phyloP scores from a whole-genome alignment of 352 stramenopile genomes.

The Pythium aristosporum region DNA sequence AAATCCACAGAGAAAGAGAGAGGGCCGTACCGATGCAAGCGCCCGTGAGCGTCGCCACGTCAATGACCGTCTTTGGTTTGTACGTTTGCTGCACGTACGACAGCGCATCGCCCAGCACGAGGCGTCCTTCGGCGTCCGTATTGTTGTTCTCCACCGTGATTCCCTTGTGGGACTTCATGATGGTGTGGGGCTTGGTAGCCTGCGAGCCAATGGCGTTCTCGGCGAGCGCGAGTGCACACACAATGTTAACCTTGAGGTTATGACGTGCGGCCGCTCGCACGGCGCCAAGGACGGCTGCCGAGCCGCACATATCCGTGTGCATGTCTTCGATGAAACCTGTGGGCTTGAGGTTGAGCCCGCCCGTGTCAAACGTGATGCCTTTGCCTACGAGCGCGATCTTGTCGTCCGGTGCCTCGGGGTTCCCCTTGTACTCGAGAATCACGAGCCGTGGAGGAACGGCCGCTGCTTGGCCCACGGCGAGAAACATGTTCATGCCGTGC shows the following conservation, averaged over 20 bases:
- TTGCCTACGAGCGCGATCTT: conserved; percentile 91
- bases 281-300: conserved; percentile 81
- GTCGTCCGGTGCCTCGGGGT: conserved; percentile 52
- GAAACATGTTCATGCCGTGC: conserved; percentile 86
- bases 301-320: conserved; percentile 93
- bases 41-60: conserved; percentile 93
- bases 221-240: conserved; percentile 71
- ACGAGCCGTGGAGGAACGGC: conserved; percentile 76
- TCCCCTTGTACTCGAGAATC: conserved; percentile 79
- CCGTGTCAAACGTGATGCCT: conserved; percentile 94
- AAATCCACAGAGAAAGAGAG: neutral
- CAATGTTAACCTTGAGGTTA: conserved; percentile 79
- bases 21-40: conserved; percentile 70
- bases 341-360: conserved; percentile 94
- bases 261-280: conserved; percentile 68
- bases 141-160: conserved; percentile 93
- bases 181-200: conserved; percentile 83
- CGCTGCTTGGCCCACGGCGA: conserved; percentile 76
- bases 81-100: conserved; percentile 88
- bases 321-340: conserved; percentile 90
- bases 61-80: conserved; percentile 91
- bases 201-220: conserved; percentile 88
- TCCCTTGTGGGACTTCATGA: conserved; percentile 88
- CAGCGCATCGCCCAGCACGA: conserved; percentile 90
- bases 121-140: conserved; percentile 90